These are phyloP conservation scores for Phialophora tarda DNA, from an alignment of 2,329 filamentous ascomycete genomes.

Conservation along the genomic window DNA sequence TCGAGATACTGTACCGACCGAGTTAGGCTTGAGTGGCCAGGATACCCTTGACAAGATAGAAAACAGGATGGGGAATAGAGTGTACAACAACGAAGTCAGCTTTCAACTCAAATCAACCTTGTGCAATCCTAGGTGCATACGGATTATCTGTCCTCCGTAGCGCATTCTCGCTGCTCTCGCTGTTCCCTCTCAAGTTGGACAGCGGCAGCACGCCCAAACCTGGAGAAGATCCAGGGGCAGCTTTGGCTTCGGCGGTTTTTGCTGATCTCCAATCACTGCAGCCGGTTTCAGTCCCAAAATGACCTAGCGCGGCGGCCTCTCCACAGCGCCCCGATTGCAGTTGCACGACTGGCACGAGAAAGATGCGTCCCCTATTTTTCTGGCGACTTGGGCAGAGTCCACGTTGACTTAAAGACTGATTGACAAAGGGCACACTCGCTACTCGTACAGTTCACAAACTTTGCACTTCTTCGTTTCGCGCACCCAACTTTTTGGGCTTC, in stretches of 20 bases:
- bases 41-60: conserved; percentile 19
- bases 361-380: conserved; percentile 33
- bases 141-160: not conserved
- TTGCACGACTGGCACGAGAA: conserved; percentile 8
- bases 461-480: conserved; percentile 24
- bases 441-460: conserved; percentile 11
- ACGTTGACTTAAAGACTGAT: conserved; percentile 13
- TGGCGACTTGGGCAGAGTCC: conserved; percentile 1
- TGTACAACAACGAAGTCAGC: conserved; percentile 29
- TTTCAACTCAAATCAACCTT: conserved; percentile 16
- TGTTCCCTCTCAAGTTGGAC: not conserved
- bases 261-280: conserved; percentile 3
- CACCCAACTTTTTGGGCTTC: conserved; percentile 23
- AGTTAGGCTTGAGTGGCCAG: conserved; percentile 13
- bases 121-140: not conserved
- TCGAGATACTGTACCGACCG: not conserved
- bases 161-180: not conserved
- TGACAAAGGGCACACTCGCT: conserved; percentile 16
- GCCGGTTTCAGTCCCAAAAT: not conserved
- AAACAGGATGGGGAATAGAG: conserved; percentile 16
- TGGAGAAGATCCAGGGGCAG: conserved; percentile 10
- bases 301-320: not conserved
- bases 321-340: conserved; percentile 5
- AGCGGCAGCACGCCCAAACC: not conserved
- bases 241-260: conserved; percentile 8